Conservation (phyloP, 371 early-diverging fungal species). For the Blakeslea trispora region DNA sequence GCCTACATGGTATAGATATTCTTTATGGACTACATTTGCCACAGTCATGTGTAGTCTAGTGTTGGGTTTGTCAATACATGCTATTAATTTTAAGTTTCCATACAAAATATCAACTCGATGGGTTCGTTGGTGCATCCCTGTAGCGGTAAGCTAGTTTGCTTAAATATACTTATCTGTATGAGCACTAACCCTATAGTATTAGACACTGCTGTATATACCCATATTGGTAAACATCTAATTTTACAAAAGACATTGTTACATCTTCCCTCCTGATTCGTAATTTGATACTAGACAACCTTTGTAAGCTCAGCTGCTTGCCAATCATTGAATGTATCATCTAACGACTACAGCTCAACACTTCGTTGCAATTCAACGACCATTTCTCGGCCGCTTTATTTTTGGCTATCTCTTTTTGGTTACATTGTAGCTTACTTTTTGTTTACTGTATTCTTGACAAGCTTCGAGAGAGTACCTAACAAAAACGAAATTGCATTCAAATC, state of each 20-base stretch:
- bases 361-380: slow-evolving; percentile 53
- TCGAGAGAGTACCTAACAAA: slow-evolving; percentile 64
- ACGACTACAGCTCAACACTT: slow-evolving; percentile 45
- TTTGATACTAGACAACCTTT: slow-evolving; percentile 50
- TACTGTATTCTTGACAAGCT: slow-evolving; percentile 71
- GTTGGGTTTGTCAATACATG: slow-evolving; percentile 36
- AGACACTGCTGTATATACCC: slow-evolving; percentile 52
- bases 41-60: slow-evolving; percentile 29
- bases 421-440: slow-evolving; percentile 64
- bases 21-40: slow-evolving; percentile 49
- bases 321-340: slow-evolving; percentile 45
- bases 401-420: slow-evolving; percentile 63
- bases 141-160: slow-evolving; percentile 48
- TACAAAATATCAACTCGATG: slow-evolving; percentile 52
- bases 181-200: too few species aligned
- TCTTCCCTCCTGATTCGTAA: neutral
- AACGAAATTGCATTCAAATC: slow-evolving; percentile 76
- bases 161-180: too few species aligned
- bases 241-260: neutral
- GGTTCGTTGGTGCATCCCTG: slow-evolving; percentile 62
- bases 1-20: slow-evolving; percentile 54
- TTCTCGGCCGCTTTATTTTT: slow-evolving; percentile 59
- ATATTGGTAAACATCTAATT: slow-evolving; percentile 29
- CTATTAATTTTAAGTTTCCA: slow-evolving; percentile 42
- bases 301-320: slow-evolving; percentile 65